Evolutionary conservation across 192 early-diverging fungal species (phyloP).

Genomic region (Linnemannia exigua): DNA sequence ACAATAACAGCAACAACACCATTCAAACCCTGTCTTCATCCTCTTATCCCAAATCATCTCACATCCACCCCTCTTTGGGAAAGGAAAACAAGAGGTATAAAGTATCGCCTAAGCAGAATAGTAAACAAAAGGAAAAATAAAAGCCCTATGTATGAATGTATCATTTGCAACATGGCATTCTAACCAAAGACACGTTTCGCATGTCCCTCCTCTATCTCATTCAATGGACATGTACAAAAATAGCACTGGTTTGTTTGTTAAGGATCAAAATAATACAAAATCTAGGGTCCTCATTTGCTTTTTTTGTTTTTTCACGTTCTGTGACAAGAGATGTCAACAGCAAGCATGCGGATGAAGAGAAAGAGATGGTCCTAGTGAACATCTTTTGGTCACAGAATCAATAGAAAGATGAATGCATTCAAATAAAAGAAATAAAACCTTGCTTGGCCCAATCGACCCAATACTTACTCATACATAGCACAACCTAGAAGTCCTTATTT

Average conservation of each 20-base stretch:
- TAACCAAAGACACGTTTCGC: background rate
- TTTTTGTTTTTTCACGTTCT: background rate
- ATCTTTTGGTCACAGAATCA: background rate
- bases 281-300: background rate
- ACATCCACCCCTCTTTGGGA: background rate
- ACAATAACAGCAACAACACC: background rate
- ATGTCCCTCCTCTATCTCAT: background rate
- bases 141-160: background rate
- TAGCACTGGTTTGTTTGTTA: background rate
- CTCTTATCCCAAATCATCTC: background rate
- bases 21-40: background rate
- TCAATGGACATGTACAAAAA: background rate
- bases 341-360: background rate
- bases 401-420: background rate
- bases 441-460: background rate
- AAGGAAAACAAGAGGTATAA: background rate
- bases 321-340: background rate
- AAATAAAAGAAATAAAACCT: background rate
- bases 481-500: background rate
- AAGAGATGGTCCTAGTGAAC: background rate
- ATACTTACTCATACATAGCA: no score
- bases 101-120: background rate
- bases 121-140: background rate
- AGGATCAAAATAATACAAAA: background rate
- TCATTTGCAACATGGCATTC: background rate